These are phyloP conservation scores for Dictyostelium purpureum DNA, from an alignment of 78 protist genomes.

Conservation along the genomic window DNA sequence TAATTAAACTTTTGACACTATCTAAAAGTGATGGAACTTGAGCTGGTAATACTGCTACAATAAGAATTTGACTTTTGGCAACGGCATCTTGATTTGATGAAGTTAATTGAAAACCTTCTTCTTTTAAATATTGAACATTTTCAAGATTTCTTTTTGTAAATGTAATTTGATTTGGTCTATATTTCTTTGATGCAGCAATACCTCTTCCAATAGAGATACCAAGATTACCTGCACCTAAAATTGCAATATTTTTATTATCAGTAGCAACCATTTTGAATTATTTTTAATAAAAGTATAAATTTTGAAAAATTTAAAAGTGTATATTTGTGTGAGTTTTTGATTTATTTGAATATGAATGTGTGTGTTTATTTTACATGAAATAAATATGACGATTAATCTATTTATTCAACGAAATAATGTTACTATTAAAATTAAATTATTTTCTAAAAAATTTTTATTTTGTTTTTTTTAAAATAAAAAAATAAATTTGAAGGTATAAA, in stretches of 20 bases:
- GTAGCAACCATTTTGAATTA: background rate
- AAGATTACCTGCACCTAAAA: constrained; percentile 73
- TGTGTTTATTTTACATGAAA: too few species aligned
- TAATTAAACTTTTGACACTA: background rate
- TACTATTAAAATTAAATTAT: too few species aligned
- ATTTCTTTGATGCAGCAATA: constrained; percentile 11
- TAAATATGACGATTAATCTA: too few species aligned
- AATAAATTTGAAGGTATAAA: too few species aligned
- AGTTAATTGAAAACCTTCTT: constrained; percentile 28
- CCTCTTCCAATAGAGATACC: constrained; percentile 73
- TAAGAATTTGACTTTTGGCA: constrained; percentile 12
- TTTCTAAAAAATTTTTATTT: too few species aligned
- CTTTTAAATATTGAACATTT: background rate
- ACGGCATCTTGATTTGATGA: constrained; percentile 17
- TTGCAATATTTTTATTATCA: background rate
- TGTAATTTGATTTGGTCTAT: constrained; percentile 1
- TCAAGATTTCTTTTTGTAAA: constrained; percentile 22
- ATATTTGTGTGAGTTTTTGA: too few species aligned
- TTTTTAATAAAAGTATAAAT: too few species aligned
- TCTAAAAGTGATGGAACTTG: constrained; percentile 30
- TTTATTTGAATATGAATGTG: too few species aligned
- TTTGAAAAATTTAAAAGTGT: too few species aligned
- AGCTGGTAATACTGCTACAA: constrained; percentile 59
- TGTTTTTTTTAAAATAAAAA: too few species aligned
- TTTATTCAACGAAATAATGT: too few species aligned